Percentiles rank a stretch among this genome's conserved stretches.
Evolutionary conservation across 352 stramenopile species (phyloP).

Genomic region (Peronosclerospora sorghi): DNA sequence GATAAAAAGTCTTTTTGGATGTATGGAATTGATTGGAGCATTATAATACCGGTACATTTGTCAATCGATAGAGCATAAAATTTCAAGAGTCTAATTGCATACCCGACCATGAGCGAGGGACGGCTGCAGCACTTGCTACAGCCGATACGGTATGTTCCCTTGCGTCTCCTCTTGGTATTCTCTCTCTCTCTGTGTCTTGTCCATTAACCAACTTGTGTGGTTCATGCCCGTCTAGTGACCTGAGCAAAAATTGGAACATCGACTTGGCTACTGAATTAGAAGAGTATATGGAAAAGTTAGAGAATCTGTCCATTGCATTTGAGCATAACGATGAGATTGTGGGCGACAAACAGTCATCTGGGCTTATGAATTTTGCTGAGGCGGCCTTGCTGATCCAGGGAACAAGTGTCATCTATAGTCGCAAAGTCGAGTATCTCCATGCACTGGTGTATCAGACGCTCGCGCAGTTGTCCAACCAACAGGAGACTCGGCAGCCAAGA

Average conservation of each 20-base stretch:
- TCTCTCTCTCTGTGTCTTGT: neutral
- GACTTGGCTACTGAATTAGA: conserved; percentile 83
- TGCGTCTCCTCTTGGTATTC: neutral
- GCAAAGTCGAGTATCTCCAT: conserved; percentile 93
- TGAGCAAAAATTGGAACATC: conserved; percentile 89
- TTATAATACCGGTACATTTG: too few species aligned
- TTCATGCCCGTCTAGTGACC: conserved; percentile 39
- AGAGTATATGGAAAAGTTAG: conserved; percentile 85
- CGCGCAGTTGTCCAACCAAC: conserved; percentile 59
- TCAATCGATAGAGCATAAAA: too few species aligned
- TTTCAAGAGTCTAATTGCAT: too few species aligned
- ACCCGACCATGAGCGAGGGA: conserved; percentile 52
- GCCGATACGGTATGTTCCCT: conserved; percentile 56
- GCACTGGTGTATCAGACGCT: conserved; percentile 87
- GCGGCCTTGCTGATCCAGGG: conserved; percentile 90
- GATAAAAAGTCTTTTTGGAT: too few species aligned
- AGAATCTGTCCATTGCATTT: conserved; percentile 59
- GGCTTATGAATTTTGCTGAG: conserved; percentile 87
- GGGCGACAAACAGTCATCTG: conserved; percentile 2
- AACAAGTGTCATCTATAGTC: conserved; percentile 88
- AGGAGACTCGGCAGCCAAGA: conserved; percentile 23
- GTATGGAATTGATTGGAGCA: too few species aligned
- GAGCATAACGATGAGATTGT: conserved; percentile 30
- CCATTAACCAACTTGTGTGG: neutral
- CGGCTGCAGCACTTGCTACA: conserved; percentile 79